phyloP scores from a whole-genome alignment of 1,284 basidiomycete species.

The Sporisorium graminicola region DNA sequence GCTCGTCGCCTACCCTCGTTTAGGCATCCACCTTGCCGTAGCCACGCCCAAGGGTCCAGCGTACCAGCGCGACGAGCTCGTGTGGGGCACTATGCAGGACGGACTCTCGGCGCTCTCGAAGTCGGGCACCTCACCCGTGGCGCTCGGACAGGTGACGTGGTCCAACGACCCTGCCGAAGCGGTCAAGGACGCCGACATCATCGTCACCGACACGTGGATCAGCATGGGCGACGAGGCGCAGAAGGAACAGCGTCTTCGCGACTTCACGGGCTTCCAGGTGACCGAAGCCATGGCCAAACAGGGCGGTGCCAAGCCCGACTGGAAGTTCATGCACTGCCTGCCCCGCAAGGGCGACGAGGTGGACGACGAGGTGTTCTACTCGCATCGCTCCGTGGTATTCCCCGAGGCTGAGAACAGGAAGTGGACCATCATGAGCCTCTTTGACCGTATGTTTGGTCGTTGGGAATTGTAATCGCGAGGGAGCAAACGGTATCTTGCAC shows the following conservation, averaged over 20 bases:
- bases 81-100: constrained; percentile 74
- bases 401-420: constrained; percentile 70
- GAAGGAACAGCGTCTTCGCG: constrained; percentile 85
- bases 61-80: constrained; percentile 82
- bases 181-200: constrained; percentile 87
- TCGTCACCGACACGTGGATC: constrained; percentile 82
- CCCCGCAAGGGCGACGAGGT: constrained; percentile 91
- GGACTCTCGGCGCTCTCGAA: constrained; percentile 61
- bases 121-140: constrained; percentile 68
- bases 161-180: constrained; percentile 85
- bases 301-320: constrained; percentile 85
- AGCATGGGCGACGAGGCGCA: constrained; percentile 99
- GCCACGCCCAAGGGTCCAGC: constrained; percentile 78
- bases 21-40: constrained; percentile 87
- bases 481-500: neutral
- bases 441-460: constrained; percentile 64
- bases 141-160: constrained; percentile 77
- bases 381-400: constrained; percentile 66
- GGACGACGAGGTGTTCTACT: constrained; percentile 68
- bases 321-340: constrained; percentile 97
- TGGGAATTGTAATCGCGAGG: constrained; percentile 48
- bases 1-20: constrained; percentile 90
- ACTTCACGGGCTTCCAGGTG: constrained; percentile 93
- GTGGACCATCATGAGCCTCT: constrained; percentile 69
- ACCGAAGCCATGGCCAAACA: constrained; percentile 77